Percentiles rank a stretch among this genome's conserved stretches.
These are phyloP conservation scores for Coemansia sp. DNA, from an alignment of 192 early-diverging fungal genomes.

Conservation along the genomic window DNA sequence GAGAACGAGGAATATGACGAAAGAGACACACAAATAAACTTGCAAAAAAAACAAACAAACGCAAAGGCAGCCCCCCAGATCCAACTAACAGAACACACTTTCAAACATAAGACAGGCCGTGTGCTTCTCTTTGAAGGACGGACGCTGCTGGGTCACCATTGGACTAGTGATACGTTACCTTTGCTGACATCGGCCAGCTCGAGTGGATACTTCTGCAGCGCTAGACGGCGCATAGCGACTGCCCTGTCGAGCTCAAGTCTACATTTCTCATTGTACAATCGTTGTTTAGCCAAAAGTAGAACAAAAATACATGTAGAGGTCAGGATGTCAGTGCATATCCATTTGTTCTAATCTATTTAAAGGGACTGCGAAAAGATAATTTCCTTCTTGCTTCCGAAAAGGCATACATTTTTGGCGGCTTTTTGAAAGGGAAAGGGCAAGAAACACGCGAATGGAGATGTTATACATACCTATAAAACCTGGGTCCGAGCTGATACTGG, in stretches of 20 bases:
- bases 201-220: constrained; percentile 40
- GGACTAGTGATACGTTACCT: constrained; percentile 30
- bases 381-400: too few relatives aligned
- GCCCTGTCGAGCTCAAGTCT: constrained; percentile 49
- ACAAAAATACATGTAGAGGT: neutral
- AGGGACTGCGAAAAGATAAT: too few relatives aligned
- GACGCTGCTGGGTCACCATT: too few relatives aligned
- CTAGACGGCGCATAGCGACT: constrained; percentile 47
- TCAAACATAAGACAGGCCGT: too few relatives aligned
- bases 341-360: too few relatives aligned
- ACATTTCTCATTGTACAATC: neutral
- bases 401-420: neutral
- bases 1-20: neutral
- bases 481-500: constrained; percentile 43
- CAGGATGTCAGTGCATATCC: neutral
- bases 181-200: constrained; percentile 32
- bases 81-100: too few relatives aligned
- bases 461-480: constrained; percentile 41
- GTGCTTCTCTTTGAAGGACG: too few relatives aligned
- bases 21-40: neutral
- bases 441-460: neutral
- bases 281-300: neutral
- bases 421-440: neutral
- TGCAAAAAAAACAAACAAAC: neutral
- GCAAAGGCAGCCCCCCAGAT: too few relatives aligned